Percentiles rank a stretch among this genome's conserved stretches.
Evolutionary conservation across 1,284 basidiomycete genomes (phyloP).

Genomic region (Puccinia novopanici): DNA sequence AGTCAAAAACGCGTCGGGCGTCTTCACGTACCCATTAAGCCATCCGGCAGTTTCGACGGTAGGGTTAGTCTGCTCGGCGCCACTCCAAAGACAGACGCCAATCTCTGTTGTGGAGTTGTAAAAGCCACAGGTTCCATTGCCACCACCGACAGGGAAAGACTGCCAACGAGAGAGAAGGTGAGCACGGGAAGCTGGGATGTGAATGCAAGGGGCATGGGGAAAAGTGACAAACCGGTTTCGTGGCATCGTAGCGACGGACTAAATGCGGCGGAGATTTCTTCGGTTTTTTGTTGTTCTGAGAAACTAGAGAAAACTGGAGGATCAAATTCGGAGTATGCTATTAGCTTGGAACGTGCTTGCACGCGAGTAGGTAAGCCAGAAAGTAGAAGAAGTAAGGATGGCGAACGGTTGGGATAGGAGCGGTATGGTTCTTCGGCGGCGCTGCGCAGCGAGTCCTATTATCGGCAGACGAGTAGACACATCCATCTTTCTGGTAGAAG

Average conservation of each 20-base stretch:
- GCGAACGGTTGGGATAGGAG: background rate
- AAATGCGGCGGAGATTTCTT: too few relatives aligned
- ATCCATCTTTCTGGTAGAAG: constrained; percentile 38
- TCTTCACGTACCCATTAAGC: constrained; percentile 28
- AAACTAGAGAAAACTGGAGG: background rate
- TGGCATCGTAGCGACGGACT: constrained; percentile 38
- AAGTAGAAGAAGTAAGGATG: too few relatives aligned
- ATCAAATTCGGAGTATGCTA: background rate
- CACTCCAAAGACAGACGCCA: constrained; percentile 37
- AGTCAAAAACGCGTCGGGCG: background rate
- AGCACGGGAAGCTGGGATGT: background rate
- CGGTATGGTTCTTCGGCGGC: background rate
- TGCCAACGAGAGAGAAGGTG: background rate
- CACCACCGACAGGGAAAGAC: constrained; percentile 4
- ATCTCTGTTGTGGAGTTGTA: constrained; percentile 7
- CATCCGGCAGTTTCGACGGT: constrained; percentile 23
- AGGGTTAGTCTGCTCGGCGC: background rate
- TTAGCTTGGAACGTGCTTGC: background rate
- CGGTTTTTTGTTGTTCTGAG: background rate
- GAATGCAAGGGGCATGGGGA: background rate
- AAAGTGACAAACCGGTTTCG: background rate
- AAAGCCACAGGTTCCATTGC: constrained; percentile 13
- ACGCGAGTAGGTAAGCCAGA: background rate
- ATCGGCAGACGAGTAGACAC: constrained; percentile 17
- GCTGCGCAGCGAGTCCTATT: background rate